Evolutionary conservation across 495 filamentous ascomycete species (phyloP).

Genomic region (Trichoderma reesei): DNA sequence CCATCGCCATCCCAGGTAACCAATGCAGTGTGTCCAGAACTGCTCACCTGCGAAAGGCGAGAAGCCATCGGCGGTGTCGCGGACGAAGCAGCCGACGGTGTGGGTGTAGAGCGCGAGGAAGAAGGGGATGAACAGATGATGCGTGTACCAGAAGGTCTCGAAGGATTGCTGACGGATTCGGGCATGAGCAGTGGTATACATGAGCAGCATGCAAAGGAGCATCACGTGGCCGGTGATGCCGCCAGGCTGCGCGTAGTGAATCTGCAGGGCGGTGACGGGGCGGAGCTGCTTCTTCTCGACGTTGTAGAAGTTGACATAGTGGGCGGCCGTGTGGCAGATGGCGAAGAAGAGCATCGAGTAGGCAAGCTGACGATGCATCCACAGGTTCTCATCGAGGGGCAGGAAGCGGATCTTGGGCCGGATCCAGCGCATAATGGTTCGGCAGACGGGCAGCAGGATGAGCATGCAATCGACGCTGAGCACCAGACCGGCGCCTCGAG

Average conservation of each 20-base stretch:
- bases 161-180: constrained; percentile 94
- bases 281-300: constrained; percentile 81
- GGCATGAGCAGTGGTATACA: constrained; percentile 92
- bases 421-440: constrained; percentile 73
- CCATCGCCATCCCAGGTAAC: constrained; percentile 97
- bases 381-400: constrained; percentile 88
- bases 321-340: constrained; percentile 62
- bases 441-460: constrained; percentile 89
- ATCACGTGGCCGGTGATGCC: constrained; percentile 97
- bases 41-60: constrained; percentile 72
- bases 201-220: constrained; percentile 96
- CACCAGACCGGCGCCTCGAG: constrained; percentile 79
- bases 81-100: constrained; percentile 91
- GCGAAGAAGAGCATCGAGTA: constrained; percentile 80
- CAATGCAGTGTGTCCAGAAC: constrained; percentile 92
- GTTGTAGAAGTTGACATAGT: constrained; percentile 99
- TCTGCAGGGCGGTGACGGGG: constrained; percentile 71
- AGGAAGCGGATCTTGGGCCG: constrained; percentile 82
- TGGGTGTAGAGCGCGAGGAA: constrained; percentile 90
- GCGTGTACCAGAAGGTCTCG: constrained; percentile 98
- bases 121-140: constrained; percentile 96
- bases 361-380: constrained; percentile 94
- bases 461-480: constrained; percentile 75
- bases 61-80: constrained; percentile 55
- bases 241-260: constrained; percentile 82